phyloP scores from a whole-genome alignment of 2,329 filamentous ascomycete species.

The Cladosporium sp. region DNA sequence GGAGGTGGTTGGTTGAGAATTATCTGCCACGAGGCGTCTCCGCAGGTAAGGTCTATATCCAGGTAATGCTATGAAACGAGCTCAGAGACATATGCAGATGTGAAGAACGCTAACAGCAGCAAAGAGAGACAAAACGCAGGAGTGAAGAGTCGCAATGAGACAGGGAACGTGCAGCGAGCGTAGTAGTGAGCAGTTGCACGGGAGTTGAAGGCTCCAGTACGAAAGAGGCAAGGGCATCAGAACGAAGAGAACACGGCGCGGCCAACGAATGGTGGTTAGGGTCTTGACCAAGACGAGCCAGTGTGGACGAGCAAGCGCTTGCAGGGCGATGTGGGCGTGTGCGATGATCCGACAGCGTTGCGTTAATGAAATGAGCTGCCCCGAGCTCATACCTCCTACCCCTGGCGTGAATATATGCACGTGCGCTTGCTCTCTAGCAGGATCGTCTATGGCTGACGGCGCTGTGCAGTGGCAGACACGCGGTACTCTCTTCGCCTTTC shows the following conservation, averaged over 20 bases:
- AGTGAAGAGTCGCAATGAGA: conserved; percentile 7
- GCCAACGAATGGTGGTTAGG: background rate
- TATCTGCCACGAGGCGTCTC: conserved; percentile 3
- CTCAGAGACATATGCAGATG: conserved; percentile 4
- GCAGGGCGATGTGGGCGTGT: conserved; percentile 7
- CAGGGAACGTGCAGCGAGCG: conserved; percentile 7
- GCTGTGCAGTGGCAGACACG: too few species aligned
- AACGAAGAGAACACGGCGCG: background rate
- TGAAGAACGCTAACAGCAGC: conserved; percentile 12
- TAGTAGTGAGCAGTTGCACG: background rate
- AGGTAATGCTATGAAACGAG: conserved; percentile 2
- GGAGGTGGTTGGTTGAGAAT: conserved; percentile 10
- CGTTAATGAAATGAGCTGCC: conserved; percentile 4
- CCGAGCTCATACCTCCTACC: background rate
- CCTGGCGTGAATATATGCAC: background rate
- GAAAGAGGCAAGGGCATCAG: background rate
- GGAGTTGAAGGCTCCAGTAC: background rate
- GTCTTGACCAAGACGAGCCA: background rate
- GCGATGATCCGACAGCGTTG: conserved; percentile 8
- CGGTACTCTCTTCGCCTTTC: too few species aligned
- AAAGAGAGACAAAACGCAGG: conserved; percentile 12
- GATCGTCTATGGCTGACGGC: too few species aligned
- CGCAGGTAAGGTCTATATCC: conserved; percentile 4
- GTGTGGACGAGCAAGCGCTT: conserved; percentile 4
- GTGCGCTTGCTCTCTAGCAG: background rate